A percentile compares a stretch with the other conserved stretches of the same genome.
These are phyloP conservation scores for Thalassiosira mediterranea DNA, from an alignment of 352 stramenopile genomes.

Conservation along the genomic window DNA sequence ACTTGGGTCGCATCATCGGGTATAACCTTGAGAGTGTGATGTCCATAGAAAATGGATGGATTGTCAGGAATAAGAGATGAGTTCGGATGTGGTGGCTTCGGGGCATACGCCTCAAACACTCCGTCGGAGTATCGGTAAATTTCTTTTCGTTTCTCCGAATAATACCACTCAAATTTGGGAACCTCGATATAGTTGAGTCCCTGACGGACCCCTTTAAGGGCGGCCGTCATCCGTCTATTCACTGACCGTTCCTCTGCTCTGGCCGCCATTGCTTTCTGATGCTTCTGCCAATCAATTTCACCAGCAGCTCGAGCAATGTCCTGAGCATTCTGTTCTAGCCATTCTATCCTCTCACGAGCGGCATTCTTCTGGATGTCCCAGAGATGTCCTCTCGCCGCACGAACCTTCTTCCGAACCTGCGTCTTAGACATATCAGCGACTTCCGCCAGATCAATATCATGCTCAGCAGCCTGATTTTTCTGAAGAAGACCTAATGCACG, in stretches of 20 bases:
- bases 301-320: constrained; percentile 20
- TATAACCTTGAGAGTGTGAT: constrained; percentile 28
- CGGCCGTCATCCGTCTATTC: not conserved
- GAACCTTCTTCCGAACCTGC: not conserved
- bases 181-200: constrained; percentile 8
- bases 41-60: not conserved
- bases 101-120: not conserved
- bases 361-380: constrained; percentile 20
- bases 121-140: constrained; percentile 13
- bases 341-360: constrained; percentile 2
- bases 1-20: constrained; percentile 10
- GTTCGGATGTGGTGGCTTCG: not conserved
- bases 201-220: not conserved
- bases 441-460: constrained; percentile 1
- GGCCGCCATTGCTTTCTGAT: not conserved
- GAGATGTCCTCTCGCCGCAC: not conserved
- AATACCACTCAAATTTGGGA: constrained; percentile 6
- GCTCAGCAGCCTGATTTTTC: not conserved
- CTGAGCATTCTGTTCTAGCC: constrained; percentile 18
- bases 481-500: not conserved
- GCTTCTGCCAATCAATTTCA: constrained; percentile 22
- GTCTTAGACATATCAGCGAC: not conserved
- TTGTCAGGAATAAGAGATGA: not conserved
- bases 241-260: not conserved
- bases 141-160: not conserved